Base-by-base conservation (phyloP, 1,284 basidiomycete genomes). In the Cutaneotrichosporon sp. region DNA sequence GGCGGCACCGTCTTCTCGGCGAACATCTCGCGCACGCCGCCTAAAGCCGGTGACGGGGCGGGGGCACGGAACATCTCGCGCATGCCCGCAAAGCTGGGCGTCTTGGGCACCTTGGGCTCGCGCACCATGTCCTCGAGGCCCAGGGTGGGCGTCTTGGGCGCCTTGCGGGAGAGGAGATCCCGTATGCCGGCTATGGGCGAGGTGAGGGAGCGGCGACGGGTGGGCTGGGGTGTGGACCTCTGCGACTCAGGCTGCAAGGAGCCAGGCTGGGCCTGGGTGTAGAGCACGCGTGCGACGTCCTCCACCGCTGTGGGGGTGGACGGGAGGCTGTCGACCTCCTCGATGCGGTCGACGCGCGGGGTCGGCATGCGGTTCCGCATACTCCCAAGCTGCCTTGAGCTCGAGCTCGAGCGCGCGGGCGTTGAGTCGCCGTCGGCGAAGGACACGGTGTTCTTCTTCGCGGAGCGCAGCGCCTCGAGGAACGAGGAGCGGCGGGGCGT, bases 401-500 rank as follows among this genome's bases (percentile, higher is more conserved):
- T n/a, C n/a, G n/a, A n/a, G n/a, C n/a, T n/a, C n/a, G n/a, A n/a
- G n/a, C 29, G 29, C 29, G 62, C 58, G 3, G 59, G 49, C 13
- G 49, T 51, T 58, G 34, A n/a, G 6, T 60, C 58, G 50, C 50
- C 59, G 51, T 64, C 63, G 13, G 59, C 54, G 29, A 61, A 56
- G 22, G 24, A 13, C 13, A 46, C 56, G 8, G 46, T 46, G 16
- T 42, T 29, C 56, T 50, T 45, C 46, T 38, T 58, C 25, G 51
- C 38, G 34, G 54, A 58, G 6, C 70, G 67, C 25, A 77, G 62
- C 4, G 25, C 27, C 9, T 65, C 54, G 4, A 54, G 50, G 8
- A 76, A 60, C 13, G 73, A 73, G 16, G 64, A 70, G 53, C 76
- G 76, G 31, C 58, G 47, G 1, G 72, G 69, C n/a, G 72, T 71